These are phyloP conservation scores for Hondaea fermentalgiana DNA, from an alignment of 108 stramenopile genomes.

Conservation along the genomic window DNA sequence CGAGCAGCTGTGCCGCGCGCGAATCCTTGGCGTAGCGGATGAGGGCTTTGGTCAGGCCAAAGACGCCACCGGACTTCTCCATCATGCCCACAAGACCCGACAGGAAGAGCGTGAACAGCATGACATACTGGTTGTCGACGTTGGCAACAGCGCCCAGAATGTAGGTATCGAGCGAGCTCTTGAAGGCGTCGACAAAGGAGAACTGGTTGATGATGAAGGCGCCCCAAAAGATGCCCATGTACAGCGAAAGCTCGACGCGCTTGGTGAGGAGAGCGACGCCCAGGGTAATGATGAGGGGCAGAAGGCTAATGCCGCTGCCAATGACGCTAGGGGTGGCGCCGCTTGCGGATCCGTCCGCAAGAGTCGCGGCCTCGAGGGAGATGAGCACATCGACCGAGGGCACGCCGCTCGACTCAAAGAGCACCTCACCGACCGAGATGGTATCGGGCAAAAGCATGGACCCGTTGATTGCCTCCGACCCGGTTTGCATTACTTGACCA, in stretches of 20 bases:
- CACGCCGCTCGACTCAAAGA: background rate
- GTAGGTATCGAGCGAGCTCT: constrained; percentile 35
- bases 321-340: background rate
- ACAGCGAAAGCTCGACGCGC: constrained; percentile 45
- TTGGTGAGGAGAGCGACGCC: constrained; percentile 40
- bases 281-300: constrained; percentile 43
- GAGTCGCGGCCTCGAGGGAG: background rate
- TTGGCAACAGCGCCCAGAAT: constrained; percentile 23
- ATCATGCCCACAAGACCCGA: constrained; percentile 50
- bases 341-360: background rate
- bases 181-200: constrained; percentile 41
- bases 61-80: constrained; percentile 50
- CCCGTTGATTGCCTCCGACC: background rate
- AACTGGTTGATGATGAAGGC: constrained; percentile 40
- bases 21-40: constrained; percentile 19
- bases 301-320: constrained; percentile 33
- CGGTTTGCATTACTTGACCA: background rate
- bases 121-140: constrained; percentile 25
- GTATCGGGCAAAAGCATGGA: background rate
- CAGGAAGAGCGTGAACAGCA: constrained; percentile 50
- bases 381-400: background rate
- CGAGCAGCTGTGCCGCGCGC: constrained; percentile 40
- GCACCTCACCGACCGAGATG: background rate
- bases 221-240: constrained; percentile 48
- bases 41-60: constrained; percentile 37